Evolutionary conservation across 805 yeast genomes (phyloP).

Genomic region (Starmerella gropengiesseri): DNA sequence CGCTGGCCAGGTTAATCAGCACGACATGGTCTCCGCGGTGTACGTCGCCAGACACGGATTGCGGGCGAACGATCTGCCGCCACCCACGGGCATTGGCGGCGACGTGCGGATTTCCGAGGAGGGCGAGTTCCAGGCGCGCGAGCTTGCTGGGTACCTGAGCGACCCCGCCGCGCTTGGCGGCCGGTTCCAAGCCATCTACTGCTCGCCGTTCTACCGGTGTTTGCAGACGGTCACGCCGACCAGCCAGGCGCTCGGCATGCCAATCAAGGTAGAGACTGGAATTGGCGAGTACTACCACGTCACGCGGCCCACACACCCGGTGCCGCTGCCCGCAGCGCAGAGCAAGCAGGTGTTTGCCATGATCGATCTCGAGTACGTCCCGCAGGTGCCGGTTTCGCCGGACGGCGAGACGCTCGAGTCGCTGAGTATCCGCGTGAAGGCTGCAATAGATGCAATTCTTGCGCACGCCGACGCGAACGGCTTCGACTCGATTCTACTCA

Average conservation of each 20-base stretch:
- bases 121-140: conserved; percentile 79
- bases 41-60: conserved; percentile 53
- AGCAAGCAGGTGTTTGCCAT: conserved; percentile 45
- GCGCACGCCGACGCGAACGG: conserved; percentile 41
- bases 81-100: conserved; percentile 81
- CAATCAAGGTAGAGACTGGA: conserved; percentile 65
- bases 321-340: conserved; percentile 17
- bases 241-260: conserved; percentile 42
- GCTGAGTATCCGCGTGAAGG: conserved; percentile 50
- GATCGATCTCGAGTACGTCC: conserved; percentile 38
- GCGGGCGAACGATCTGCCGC: conserved; percentile 55
- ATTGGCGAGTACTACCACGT: conserved; percentile 86
- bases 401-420: conserved; percentile 67
- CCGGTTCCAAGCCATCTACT: conserved; percentile 53
- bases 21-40: conserved; percentile 13
- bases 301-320: conserved; percentile 57
- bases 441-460: conserved; percentile 47
- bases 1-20: neutral
- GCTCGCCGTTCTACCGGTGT: conserved; percentile 86
- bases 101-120: conserved; percentile 83
- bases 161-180: neutral
- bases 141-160: conserved; percentile 53
- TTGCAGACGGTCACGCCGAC: conserved; percentile 69
- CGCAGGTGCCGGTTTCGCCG: conserved; percentile 49
- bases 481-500: conserved; percentile 52